Conservation (phyloP, 2,329 filamentous ascomycete species). For the Gliomastix tumulicola region DNA sequence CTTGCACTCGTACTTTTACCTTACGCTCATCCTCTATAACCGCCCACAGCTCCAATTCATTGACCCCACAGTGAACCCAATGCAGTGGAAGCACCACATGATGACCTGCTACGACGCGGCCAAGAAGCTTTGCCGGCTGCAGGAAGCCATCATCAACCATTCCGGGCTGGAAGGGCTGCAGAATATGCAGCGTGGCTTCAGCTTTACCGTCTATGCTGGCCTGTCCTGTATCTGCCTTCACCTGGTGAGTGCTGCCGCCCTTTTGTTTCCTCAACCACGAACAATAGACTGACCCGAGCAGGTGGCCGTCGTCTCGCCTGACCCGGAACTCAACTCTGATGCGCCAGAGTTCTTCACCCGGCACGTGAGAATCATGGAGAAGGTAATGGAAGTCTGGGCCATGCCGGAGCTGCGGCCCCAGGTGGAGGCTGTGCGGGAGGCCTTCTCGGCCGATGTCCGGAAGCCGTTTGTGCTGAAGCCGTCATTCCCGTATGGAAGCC, state of each 20-base stretch:
- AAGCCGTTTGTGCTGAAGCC: conserved; percentile 87
- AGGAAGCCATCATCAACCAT: conserved; percentile 72
- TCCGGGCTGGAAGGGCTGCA: conserved; percentile 76
- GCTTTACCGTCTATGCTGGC: conserved; percentile 90
- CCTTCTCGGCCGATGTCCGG: conserved; percentile 79
- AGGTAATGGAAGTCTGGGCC: conserved; percentile 74
- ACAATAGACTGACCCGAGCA: conserved; percentile 32
- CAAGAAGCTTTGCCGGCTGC: conserved; percentile 76
- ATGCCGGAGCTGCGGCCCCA: conserved; percentile 87
- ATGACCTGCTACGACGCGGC: conserved; percentile 77
- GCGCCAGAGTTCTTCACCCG: conserved; percentile 84
- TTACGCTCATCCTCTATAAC: conserved; percentile 80
- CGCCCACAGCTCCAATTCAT: conserved; percentile 77
- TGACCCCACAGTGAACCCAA: conserved; percentile 62
- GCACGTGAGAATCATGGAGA: conserved; percentile 90
- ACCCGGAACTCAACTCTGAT: conserved; percentile 78
- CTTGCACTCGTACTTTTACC: conserved; percentile 80
- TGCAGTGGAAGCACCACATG: conserved; percentile 85
- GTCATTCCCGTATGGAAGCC: conserved; percentile 80
- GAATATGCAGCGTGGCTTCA: conserved; percentile 90
- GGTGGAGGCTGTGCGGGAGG: conserved; percentile 80
- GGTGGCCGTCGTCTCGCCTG: conserved; percentile 90
- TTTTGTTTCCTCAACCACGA: neutral
- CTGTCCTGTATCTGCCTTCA: conserved; percentile 90
- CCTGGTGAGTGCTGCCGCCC: conserved; percentile 54